These are phyloP conservation scores for Anthracocystis walkeri DNA, from an alignment of 1,284 basidiomycete species.

Conservation along the genomic window DNA sequence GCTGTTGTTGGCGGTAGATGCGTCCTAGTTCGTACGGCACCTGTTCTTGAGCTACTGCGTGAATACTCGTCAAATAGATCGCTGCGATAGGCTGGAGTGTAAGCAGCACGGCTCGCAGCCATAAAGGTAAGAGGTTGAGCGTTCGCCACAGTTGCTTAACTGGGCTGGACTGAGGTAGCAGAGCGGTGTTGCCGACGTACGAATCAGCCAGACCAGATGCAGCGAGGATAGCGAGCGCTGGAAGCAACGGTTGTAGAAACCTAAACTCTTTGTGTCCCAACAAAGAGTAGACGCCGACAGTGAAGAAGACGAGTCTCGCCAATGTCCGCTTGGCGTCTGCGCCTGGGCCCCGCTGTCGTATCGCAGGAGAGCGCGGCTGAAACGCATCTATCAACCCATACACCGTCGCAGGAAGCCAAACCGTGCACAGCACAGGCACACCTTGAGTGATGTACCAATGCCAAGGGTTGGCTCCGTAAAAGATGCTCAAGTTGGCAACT, in stretches of 20 bases:
- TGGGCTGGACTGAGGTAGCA: background rate
- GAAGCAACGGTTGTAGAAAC: slow-evolving; percentile 91
- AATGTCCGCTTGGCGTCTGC: slow-evolving; percentile 24
- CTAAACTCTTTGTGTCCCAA: slow-evolving; percentile 85
- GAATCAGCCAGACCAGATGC: slow-evolving; percentile 64
- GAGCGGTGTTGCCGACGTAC: slow-evolving; percentile 5
- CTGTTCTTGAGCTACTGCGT: slow-evolving; percentile 52
- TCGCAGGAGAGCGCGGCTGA: background rate
- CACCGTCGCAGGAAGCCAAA: slow-evolving; percentile 80
- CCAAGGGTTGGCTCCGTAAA: slow-evolving; percentile 88
- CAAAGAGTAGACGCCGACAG: slow-evolving; percentile 49
- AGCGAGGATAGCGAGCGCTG: slow-evolving; percentile 83
- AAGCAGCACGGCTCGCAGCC: slow-evolving; percentile 33
- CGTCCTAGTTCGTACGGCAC: slow-evolving; percentile 40
- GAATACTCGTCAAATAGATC: slow-evolving; percentile 52
- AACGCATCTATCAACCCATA: slow-evolving; percentile 71
- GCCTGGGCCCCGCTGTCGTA: background rate
- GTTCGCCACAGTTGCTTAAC: slow-evolving; percentile 18
- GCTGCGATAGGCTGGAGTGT: slow-evolving; percentile 42
- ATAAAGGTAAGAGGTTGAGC: slow-evolving; percentile 25
- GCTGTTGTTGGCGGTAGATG: slow-evolving; percentile 29
- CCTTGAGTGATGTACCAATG: slow-evolving; percentile 91
- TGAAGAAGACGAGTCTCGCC: slow-evolving; percentile 31
- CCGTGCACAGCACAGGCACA: slow-evolving; percentile 80
- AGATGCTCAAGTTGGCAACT: slow-evolving; percentile 77